Evolutionary conservation across 2,329 filamentous ascomycete species (phyloP), one percentile per base, ranked within the genome.

Genomic region (Bipolaris victoriae): DNA sequence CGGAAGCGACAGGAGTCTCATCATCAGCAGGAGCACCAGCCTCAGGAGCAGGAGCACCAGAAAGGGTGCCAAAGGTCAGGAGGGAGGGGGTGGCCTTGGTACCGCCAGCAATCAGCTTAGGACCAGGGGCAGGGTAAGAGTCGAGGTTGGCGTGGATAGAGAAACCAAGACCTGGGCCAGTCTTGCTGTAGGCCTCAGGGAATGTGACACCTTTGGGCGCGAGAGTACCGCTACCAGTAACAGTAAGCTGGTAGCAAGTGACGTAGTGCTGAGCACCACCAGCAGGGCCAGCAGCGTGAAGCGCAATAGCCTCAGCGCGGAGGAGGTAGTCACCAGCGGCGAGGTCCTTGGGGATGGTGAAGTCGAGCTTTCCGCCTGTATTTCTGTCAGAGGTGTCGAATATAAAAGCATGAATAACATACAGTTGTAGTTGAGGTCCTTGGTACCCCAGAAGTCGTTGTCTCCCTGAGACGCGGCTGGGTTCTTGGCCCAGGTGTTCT

Each of bases 251-350:
- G 53, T 78, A 74, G 71, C 78, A 81, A 49, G 76, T 77, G 61
- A 78, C 77, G 65, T 81, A 81, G 60, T 80, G 75, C 67, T 81
- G 79, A 48, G 78, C 78, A 55, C 77, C 78, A 57, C 74, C 73
- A n/a, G 65, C 40, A 48, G 64, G 20, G 61, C 66, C 59, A 33
- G 73, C 76, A 65, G 79, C 76, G 63, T 81, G 79, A 20, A 81
- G 75, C 36, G 79, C 79, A 57, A 81, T 79, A 53, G 80, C 78
- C 69, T 81, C 79, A 44, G 75, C 72, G 41, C 79, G 75, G 60
- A 81, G 67, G 52, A 80, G 72, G 66, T 82, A 81, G 26, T 79
- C 72, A 49, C 79, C 79, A 40, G 76, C 61, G 20, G 76, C 74
- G 26, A 81, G 68, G 49, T 70, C 70, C n/a, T 75, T 76, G 33